A percentile compares a stretch with the other conserved stretches of the same genome.
Evolutionary conservation across 768 basidiomycete species (phyloP).

Genomic region (Podaxis sp.): DNA sequence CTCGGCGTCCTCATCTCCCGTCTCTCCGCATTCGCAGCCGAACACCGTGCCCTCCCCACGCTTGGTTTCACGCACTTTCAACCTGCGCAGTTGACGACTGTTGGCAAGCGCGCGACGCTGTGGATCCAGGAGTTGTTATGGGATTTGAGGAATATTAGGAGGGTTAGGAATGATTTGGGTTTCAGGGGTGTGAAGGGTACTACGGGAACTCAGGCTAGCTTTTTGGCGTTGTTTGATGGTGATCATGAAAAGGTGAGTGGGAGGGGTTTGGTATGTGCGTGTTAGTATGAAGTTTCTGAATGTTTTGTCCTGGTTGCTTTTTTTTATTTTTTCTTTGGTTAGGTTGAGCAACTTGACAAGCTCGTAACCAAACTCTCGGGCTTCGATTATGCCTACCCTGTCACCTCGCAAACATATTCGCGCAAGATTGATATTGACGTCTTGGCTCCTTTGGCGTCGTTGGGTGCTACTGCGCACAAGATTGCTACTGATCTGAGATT

Average conservation of each 20-base stretch:
- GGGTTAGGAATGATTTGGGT: constrained; percentile 88
- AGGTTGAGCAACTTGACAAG: constrained; percentile 88
- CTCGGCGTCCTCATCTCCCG: constrained; percentile 90
- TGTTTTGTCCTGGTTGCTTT: not conserved
- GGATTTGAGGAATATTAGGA: constrained; percentile 92
- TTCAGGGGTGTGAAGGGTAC: constrained; percentile 99
- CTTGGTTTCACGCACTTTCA: constrained; percentile 99
- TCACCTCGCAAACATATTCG: constrained; percentile 98
- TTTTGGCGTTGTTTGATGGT: constrained; percentile 91
- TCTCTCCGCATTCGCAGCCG: constrained; percentile 77
- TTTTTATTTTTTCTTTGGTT: not conserved
- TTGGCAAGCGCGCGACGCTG: constrained; percentile 93
- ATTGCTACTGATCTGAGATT: constrained; percentile 95
- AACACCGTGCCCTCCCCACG: constrained; percentile 87
- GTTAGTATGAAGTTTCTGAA: not conserved
- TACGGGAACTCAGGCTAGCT: constrained; percentile 96
- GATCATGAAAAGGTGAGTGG: constrained; percentile 80
- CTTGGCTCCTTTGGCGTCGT: constrained; percentile 82
- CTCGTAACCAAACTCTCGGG: constrained; percentile 90
- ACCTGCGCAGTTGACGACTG: constrained; percentile 96
- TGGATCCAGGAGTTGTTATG: constrained; percentile 99
- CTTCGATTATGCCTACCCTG: constrained; percentile 93
- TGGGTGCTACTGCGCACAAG: constrained; percentile 96
- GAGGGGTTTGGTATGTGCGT: not conserved
- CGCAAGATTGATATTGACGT: constrained; percentile 97